These are phyloP conservation scores for Secale cereale DNA, from an alignment of 176 grass and related monocot species.

Conservation along the genomic window DNA sequence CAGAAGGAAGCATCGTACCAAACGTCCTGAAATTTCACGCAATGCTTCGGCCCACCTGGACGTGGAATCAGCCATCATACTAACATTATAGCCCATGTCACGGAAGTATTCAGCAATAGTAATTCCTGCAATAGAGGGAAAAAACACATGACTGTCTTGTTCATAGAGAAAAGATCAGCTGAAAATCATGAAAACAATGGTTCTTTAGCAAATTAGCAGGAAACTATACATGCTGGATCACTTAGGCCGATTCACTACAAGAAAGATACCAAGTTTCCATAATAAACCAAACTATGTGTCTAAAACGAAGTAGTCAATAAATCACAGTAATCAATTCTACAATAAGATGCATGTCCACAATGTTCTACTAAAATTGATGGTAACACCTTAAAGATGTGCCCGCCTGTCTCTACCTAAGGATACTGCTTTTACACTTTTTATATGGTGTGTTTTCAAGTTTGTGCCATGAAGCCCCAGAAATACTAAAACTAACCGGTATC, in stretches of 20 bases:
- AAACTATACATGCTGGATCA: background rate
- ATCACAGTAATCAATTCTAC: background rate
- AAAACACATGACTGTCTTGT: background rate
- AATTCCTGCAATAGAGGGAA: slow-evolving; percentile 46
- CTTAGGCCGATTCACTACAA: background rate
- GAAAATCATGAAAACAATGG: background rate
- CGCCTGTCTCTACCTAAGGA: background rate
- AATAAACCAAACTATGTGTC: background rate
- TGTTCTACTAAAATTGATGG: background rate
- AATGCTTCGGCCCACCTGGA: slow-evolving; percentile 82
- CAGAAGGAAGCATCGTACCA: slow-evolving; percentile 30
- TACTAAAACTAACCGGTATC: background rate
- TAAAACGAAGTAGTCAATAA: background rate
- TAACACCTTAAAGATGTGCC: background rate
- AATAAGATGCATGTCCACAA: background rate
- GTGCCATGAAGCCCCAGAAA: background rate
- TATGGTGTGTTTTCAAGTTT: background rate
- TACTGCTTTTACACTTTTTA: background rate
- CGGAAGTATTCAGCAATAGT: slow-evolving; percentile 88
- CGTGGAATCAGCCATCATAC: slow-evolving; percentile 94
- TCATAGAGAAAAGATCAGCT: background rate
- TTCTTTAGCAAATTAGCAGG: background rate
- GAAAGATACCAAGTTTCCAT: slow-evolving; percentile 5
- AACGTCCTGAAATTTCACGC: slow-evolving; percentile 61
- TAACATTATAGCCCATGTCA: slow-evolving; percentile 95